Conservation (phyloP, 2,329 filamentous ascomycete species). For the Fusarium stilboides region DNA sequence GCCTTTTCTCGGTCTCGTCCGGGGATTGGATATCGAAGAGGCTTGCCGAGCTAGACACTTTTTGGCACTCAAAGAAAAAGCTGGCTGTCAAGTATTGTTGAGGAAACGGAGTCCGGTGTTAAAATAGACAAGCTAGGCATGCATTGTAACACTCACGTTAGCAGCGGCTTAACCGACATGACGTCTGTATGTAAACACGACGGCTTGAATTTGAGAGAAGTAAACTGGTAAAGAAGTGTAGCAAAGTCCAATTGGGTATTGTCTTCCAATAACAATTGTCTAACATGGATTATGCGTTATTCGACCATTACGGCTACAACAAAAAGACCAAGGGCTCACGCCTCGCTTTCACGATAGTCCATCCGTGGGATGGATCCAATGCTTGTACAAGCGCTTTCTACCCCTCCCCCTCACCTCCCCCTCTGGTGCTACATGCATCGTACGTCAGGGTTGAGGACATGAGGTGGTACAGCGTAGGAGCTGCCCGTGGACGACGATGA, state of each 20-base stretch:
- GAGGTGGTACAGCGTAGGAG: slow-evolving; percentile 33
- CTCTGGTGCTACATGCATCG: slow-evolving; percentile 34
- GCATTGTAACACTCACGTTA: slow-evolving; percentile 25
- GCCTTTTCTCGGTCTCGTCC: slow-evolving; percentile 36
- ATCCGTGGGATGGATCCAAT: slow-evolving; percentile 25
- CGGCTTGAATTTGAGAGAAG: slow-evolving; percentile 2
- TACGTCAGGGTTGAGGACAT: slow-evolving; percentile 40
- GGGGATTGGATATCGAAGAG: slow-evolving; percentile 25
- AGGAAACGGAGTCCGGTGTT: slow-evolving; percentile 30
- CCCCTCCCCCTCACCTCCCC: slow-evolving; percentile 38
- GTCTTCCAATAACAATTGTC: slow-evolving; percentile 13
- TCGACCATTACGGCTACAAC: slow-evolving; percentile 22
- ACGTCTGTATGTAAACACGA: slow-evolving; percentile 11
- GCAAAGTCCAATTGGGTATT: slow-evolving; percentile 35
- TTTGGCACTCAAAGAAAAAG: slow-evolving; percentile 18
- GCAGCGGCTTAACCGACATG: slow-evolving; percentile 21
- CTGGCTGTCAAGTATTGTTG: slow-evolving; percentile 18
- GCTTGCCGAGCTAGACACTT: slow-evolving; percentile 38
- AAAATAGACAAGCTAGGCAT: slow-evolving; percentile 12
- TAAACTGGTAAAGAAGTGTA: slow-evolving; percentile 5
- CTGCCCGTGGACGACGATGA: slow-evolving; percentile 45
- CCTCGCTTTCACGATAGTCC: slow-evolving; percentile 33
- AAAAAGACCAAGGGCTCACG: slow-evolving; percentile 34
- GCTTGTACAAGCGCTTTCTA: slow-evolving; percentile 35
- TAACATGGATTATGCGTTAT: slow-evolving; percentile 11